Conservation (phyloP, 768 basidiomycete genomes). For the Leccinum rimulosum region DNA sequence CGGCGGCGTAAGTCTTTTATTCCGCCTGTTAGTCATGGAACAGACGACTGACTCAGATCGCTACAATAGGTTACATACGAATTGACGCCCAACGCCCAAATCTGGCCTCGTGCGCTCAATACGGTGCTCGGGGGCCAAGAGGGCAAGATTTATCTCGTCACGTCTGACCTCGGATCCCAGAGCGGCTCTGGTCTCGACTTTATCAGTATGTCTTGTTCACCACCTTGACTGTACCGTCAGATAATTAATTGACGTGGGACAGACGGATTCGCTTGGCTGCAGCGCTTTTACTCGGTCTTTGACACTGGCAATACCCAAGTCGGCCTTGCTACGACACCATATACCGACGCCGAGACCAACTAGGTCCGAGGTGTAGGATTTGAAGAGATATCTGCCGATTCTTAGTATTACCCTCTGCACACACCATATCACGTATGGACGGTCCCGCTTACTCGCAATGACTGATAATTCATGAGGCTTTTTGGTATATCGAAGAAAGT, state of each 20-base stretch:
- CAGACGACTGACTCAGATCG: not conserved
- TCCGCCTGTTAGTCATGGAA: not conserved
- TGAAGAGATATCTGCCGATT: not conserved
- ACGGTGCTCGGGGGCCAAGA: constrained; percentile 50
- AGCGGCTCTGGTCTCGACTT: constrained; percentile 64
- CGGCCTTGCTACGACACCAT: constrained; percentile 30
- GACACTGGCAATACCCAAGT: constrained; percentile 35
- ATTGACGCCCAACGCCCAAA: constrained; percentile 63
- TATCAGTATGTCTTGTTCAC: constrained; percentile 46
- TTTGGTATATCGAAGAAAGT: not conserved
- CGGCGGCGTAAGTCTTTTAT: constrained; percentile 33
- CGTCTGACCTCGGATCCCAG: constrained; percentile 46
- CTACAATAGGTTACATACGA: constrained; percentile 44
- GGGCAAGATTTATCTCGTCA: constrained; percentile 53
- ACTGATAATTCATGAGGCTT: not conserved
- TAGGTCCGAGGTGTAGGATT: not conserved
- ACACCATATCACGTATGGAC: not conserved
- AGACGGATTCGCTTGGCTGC: constrained; percentile 59
- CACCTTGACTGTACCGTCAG: not conserved
- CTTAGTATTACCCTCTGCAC: not conserved
- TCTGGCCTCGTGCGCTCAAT: constrained; percentile 65
- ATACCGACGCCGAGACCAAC: constrained; percentile 38
- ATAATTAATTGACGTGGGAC: not conserved
- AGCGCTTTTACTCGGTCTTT: constrained; percentile 58
- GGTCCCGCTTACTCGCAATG: not conserved